These are phyloP conservation scores for Ophiocordyceps sinensis DNA, from an alignment of 2,329 filamentous ascomycete species.

Conservation along the genomic window DNA sequence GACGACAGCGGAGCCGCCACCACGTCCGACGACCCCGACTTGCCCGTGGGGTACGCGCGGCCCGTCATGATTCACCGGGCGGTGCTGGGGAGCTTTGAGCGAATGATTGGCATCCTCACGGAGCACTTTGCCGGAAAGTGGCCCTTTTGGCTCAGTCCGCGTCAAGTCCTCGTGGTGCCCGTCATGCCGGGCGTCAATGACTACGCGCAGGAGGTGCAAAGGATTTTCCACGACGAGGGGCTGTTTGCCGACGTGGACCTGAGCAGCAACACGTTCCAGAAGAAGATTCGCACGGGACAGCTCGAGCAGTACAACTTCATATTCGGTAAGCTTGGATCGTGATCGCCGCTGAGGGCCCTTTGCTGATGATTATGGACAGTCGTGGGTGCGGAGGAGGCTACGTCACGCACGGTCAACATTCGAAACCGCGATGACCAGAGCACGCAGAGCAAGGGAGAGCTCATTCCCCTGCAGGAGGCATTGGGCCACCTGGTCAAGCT, in stretches of 20 bases:
- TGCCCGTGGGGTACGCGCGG: slow-evolving; percentile 57
- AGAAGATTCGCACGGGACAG: slow-evolving; percentile 78
- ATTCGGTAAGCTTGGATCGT: slow-evolving; percentile 38
- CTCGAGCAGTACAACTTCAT: slow-evolving; percentile 75
- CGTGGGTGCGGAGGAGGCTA: slow-evolving; percentile 47
- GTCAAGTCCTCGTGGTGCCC: slow-evolving; percentile 47
- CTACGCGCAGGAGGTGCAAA: slow-evolving; percentile 63
- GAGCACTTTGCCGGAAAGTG: slow-evolving; percentile 81
- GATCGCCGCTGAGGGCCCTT: not conserved
- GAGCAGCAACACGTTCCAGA: slow-evolving; percentile 66
- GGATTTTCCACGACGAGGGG: slow-evolving; percentile 49
- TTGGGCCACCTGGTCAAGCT: slow-evolving; percentile 39
- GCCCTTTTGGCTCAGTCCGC: slow-evolving; percentile 80
- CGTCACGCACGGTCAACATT: slow-evolving; percentile 46
- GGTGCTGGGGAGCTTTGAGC: slow-evolving; percentile 56
- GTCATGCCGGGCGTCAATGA: slow-evolving; percentile 67
- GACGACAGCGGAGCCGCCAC: slow-evolving; percentile 23
- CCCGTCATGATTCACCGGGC: slow-evolving; percentile 82
- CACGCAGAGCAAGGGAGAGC: slow-evolving; percentile 45
- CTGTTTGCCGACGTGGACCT: slow-evolving; percentile 49
- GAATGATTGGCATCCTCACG: slow-evolving; percentile 58
- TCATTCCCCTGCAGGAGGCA: slow-evolving; percentile 40
- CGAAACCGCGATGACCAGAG: slow-evolving; percentile 49
- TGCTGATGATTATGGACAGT: slow-evolving; percentile 22
- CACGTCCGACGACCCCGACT: slow-evolving; percentile 30